phyloP scores from a whole-genome alignment of 2,329 filamentous ascomycete genomes.

The Malbranchea cinnamomea region DNA sequence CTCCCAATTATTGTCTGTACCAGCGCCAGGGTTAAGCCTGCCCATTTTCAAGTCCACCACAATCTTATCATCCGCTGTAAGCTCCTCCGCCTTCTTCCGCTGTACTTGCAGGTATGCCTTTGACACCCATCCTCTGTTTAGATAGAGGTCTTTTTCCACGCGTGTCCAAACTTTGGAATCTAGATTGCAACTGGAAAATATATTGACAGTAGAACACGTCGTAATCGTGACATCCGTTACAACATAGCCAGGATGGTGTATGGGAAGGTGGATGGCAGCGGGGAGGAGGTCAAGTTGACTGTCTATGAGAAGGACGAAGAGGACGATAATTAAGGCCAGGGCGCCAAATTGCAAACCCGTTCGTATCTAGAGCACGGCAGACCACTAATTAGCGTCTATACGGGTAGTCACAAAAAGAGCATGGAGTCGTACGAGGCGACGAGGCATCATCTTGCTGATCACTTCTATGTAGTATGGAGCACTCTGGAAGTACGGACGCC shows the following conservation, averaged over 20 bases:
- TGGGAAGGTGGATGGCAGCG: conserved; percentile 67
- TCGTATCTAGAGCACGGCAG: conserved; percentile 31
- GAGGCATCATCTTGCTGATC: conserved; percentile 25
- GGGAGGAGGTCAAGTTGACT: conserved; percentile 78
- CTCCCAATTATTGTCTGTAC: conserved; percentile 56
- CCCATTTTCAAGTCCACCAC: conserved; percentile 67
- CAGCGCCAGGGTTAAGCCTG: conserved; percentile 50
- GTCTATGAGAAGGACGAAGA: conserved; percentile 70
- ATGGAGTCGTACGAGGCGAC: conserved; percentile 24
- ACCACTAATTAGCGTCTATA: conserved; percentile 6
- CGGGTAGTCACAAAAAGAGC: conserved; percentile 3
- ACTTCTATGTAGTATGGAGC: too few species aligned
- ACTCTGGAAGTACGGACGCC: too few species aligned
- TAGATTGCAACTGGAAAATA: conserved; percentile 61
- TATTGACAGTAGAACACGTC: conserved; percentile 59
- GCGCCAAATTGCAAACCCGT: conserved; percentile 62
- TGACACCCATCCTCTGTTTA: conserved; percentile 57
- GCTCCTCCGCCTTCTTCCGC: conserved; percentile 73
- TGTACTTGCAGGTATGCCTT: conserved; percentile 71
- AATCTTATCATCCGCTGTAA: conserved; percentile 58
- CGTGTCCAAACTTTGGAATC: conserved; percentile 63
- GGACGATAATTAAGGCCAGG: conserved; percentile 49
- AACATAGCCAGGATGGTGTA: conserved; percentile 69
- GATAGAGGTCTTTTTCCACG: conserved; percentile 77
- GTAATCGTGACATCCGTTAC: conserved; percentile 73